Evolutionary conservation across 2,329 filamentous ascomycete species (phyloP), one percentile per base, ranked within the genome.

Genomic region (Epichloe aotearoae): DNA sequence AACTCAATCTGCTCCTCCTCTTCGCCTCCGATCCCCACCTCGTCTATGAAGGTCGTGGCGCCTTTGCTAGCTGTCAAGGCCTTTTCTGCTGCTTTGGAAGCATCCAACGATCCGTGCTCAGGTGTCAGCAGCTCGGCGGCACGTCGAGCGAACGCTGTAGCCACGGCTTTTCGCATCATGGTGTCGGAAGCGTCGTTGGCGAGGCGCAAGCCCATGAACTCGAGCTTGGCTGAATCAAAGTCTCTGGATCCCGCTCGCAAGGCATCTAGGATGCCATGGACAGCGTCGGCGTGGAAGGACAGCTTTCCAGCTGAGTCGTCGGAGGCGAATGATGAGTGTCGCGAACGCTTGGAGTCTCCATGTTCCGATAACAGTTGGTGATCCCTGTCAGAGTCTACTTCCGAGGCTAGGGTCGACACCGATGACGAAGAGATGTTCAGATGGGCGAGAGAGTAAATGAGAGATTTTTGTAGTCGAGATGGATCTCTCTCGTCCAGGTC

Each of bases 161-260:
- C 88, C 23, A 97, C 83, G 15, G 93, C 89, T 36, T 84, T 83
- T 43, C 91, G 86, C 61, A 97, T 87, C 66, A 93, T 86, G 56
- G 84, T 78, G 61, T 95, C 91, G 1, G 88, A 90, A 2, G 93
- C 93, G 61, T 97, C 88, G 60, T 86, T 88, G 50, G 84, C 85
- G 66, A 98, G 87, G 11, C 91, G 84, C n/a, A 97, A 75, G 45
- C 88, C 87, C 73, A 90, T 95, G 55, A 98, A 86, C 65, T 98
- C 93, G 36, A 97, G 79, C 64, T 91, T 88, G 47, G 80, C 79
- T 2, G 74, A 75, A 61, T 95, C 90, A 56, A 95, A 93, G 63
- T 94, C 87, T 11, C 82, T 79, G 14, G 80, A 78, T 12, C 82
- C 80, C 20, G 83, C 84, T 48, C 85, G 83, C 41, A 97, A 75